Evolutionary conservation across 805 yeast species (phyloP), one percentile per base, ranked within the genome.

Genomic region (Barnettozyma botsteinii): DNA sequence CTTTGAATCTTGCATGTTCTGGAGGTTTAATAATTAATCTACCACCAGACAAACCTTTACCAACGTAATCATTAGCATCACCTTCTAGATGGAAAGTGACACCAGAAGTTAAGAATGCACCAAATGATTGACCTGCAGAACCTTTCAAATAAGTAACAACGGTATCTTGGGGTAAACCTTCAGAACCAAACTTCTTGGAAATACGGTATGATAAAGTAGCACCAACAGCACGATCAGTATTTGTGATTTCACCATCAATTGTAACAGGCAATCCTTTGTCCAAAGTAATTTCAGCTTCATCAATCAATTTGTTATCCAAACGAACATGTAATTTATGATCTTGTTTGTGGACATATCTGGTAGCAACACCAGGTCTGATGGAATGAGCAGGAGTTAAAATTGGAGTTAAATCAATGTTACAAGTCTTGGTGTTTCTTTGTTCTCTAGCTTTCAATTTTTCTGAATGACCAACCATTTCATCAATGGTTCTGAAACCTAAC

Each of bases 381-480:
- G 87, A 78, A 62, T 91, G 96, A 33, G 98, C 98, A 17, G 98
- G 98, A 24, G 98, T 93, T 59, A 91, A 77, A 50, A 91, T 81
- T 48, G 98, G 98, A 29, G 94, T 77, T 60, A 91, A 70, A 59
- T 91, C 98, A 52, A 91, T 75, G 69, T 85, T 85, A 37, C 88
- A 85, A 48, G 91, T 87, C 77, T 93, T 93, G 46, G 91, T 81
- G 58, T 80, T 85, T 57, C 94, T 77, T 56, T 86, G 89, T 47
- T 86, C 95, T 53, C 95, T 75, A 39, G 88, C 93, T 55, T 66
- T 72, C 58, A 91, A 76, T 64, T 80, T 85, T 69, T 91, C 98
- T 37, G 98, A 87, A 62, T 83, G 88, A 57, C 98, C 98, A 54
- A 91, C 89, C 98, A 91, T 91, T 71, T 93, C 98, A 62, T 87